phyloP scores from a whole-genome alignment of 192 early-diverging fungal genomes.

The Umbelopsis sp. region DNA sequence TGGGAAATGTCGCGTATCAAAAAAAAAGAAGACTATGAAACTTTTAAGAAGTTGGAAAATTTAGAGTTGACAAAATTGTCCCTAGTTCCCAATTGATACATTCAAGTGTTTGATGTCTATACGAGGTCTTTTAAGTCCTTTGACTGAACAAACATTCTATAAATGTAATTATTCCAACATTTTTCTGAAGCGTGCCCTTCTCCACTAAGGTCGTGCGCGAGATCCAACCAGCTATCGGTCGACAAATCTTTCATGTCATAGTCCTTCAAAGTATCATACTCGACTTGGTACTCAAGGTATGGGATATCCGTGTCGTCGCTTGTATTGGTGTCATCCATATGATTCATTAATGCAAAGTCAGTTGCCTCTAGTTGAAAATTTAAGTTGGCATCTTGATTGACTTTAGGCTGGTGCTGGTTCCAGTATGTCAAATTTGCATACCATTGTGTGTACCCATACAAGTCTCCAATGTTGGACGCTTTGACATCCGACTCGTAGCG shows the following conservation, averaged over 20 bases:
- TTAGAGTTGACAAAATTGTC: too few relatives aligned
- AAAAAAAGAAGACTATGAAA: neutral
- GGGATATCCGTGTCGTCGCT: conserved; percentile 24
- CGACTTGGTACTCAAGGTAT: conserved; percentile 27
- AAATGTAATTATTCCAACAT: conserved; percentile 17
- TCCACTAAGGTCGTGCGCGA: conserved; percentile 25
- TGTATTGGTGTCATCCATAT: neutral
- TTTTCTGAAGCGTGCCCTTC: neutral
- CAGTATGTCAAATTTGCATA: conserved; percentile 31
- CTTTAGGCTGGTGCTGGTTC: neutral
- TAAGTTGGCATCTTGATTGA: neutral
- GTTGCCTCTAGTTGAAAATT: neutral
- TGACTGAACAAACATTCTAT: conserved; percentile 31
- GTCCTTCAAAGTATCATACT: conserved; percentile 30
- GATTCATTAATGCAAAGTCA: neutral
- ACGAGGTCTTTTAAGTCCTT: neutral
- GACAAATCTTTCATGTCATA: conserved; percentile 32
- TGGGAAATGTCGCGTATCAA: neutral
- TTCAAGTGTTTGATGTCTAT: neutral
- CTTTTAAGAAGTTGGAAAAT: neutral
- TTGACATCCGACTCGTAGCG: conserved; percentile 15
- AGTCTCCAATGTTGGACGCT: conserved; percentile 14
- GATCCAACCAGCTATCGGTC: conserved; percentile 21
- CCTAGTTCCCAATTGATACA: too few relatives aligned
- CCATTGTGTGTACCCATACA: conserved; percentile 38